These are phyloP conservation scores for Cladobotryum mycophilum DNA, from an alignment of 2,329 filamentous ascomycete genomes.

Conservation along the genomic window DNA sequence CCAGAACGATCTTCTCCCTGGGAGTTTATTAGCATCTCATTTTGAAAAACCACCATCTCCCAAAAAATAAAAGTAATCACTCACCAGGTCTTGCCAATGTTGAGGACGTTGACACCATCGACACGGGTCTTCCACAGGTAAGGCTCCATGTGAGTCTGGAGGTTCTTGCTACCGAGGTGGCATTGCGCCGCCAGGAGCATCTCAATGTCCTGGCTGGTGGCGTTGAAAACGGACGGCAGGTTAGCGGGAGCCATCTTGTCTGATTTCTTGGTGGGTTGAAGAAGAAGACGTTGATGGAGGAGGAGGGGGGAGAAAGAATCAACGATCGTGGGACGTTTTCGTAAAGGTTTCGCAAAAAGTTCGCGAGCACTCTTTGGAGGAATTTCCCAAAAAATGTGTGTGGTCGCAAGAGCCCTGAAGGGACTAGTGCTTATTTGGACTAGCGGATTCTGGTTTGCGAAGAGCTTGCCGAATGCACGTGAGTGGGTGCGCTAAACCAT, in stretches of 20 bases:
- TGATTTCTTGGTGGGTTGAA: conserved; percentile 33
- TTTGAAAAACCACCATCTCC: background rate
- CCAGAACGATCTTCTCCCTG: conserved; percentile 99
- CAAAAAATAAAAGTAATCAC: no score
- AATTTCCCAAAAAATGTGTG: conserved; percentile 36
- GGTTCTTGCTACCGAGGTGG: conserved; percentile 98
- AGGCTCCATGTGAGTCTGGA: conserved; percentile 98
- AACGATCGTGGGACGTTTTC: conserved; percentile 19
- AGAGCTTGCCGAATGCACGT: conserved; percentile 24
- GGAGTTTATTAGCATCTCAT: conserved; percentile 11
- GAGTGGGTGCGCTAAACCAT: conserved; percentile 16
- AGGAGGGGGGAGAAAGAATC: conserved; percentile 22
- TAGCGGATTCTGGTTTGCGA: conserved; percentile 15
- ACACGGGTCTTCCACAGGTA: conserved; percentile 99
- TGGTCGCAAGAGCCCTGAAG: conserved; percentile 31
- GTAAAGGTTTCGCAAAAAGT: conserved; percentile 33
- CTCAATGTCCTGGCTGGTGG: conserved; percentile 97
- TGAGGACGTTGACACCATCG: conserved; percentile 97
- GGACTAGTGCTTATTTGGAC: conserved; percentile 18
- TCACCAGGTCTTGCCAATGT: conserved; percentile 99
- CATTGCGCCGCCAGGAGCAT: conserved; percentile 95
- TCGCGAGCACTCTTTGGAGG: conserved; percentile 32
- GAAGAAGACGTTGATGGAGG: conserved; percentile 17
- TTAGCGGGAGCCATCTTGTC: conserved; percentile 91
- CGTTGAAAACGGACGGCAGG: conserved; percentile 92